Evolutionary conservation across 495 filamentous ascomycete species (phyloP).

Genomic region (Chaetomium tenue): DNA sequence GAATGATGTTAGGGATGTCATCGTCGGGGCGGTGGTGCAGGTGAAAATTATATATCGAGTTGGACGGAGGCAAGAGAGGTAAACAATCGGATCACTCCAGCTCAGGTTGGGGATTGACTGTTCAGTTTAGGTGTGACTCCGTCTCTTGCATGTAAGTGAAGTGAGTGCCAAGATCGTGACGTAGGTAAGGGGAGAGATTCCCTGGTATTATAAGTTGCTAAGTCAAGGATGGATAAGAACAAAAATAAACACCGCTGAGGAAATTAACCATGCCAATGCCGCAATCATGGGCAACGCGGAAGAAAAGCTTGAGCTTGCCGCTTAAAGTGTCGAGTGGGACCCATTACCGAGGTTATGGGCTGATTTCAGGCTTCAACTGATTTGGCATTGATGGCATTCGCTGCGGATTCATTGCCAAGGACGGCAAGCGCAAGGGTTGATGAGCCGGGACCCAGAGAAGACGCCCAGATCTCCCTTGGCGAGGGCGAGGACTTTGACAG

Average conservation of each 20-base stretch:
- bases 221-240: background rate
- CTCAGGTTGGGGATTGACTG: background rate
- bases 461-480: background rate
- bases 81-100: background rate
- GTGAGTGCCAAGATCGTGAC: slow-evolving; percentile 6
- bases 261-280: background rate
- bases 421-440: background rate
- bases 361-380: background rate
- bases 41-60: slow-evolving; percentile 36
- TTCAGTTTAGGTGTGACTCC: background rate
- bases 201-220: background rate
- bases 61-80: slow-evolving; percentile 20
- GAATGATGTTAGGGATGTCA: slow-evolving; percentile 34
- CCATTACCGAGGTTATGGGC: slow-evolving; percentile 12
- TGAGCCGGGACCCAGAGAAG: background rate
- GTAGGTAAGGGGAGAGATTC: background rate
- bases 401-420: background rate
- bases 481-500: background rate
- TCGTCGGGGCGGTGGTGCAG: slow-evolving; percentile 33
- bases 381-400: background rate
- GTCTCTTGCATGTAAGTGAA: slow-evolving; percentile 1
- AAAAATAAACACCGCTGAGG: background rate
- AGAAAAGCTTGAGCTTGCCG: slow-evolving; percentile 8
- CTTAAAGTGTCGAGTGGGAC: slow-evolving; percentile 9
- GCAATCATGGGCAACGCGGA: background rate